Base-by-base conservation (phyloP, 2,329 filamentous ascomycete genomes). In the Sporothrix brunneoviolacea region DNA sequence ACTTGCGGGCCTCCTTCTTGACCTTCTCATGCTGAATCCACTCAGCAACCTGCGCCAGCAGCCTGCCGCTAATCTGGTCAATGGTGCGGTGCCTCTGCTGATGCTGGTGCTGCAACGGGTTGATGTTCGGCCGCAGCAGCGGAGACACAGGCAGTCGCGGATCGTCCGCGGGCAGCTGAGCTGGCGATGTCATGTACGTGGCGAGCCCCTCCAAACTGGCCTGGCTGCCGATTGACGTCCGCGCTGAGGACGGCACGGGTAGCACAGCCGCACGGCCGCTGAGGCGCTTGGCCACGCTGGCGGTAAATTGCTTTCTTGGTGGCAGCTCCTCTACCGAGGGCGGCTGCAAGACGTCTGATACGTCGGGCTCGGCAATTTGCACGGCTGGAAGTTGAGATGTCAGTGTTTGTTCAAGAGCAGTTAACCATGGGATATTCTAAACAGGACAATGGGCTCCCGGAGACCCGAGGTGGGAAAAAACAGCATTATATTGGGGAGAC, bases 11-110 rank as follows among this genome's bases (percentile, higher is more conserved):
- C 35, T 77, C 75, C 59, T 82, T 81, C 65, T 85, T 87, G 28
- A 74, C 69, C 62, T 84, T 86, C 68, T 96, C 90, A 44, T 84
- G 79, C 59, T 91, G 82, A 35, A 96, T 70, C 91, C 91, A 97
- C 57, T 88, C 82, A 22, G 80, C 76, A 13, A 96, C 82, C 62
- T 94, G 88, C 18, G 82, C 75, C 24, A 93, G 68, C 8, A 94
- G 67, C 56, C 74, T 78, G 58, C 82, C 72, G 47, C 72, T 72
- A 36, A 62, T 60, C 24, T 61, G 58, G 48, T 72, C 68, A 19
- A 64, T 48, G 37, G 60, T 61, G 47, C 65, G 67, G 30, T 64
- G 62, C 22, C 61, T 60, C 21, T 65, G 64, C 47, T 65, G 61
- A 44, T 71, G 65, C 50, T 72, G 69, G 48, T 58, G 64, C 16